phyloP scores from a whole-genome alignment of 2,329 filamentous ascomycete genomes.

The Aspergillus novofumigatus region DNA sequence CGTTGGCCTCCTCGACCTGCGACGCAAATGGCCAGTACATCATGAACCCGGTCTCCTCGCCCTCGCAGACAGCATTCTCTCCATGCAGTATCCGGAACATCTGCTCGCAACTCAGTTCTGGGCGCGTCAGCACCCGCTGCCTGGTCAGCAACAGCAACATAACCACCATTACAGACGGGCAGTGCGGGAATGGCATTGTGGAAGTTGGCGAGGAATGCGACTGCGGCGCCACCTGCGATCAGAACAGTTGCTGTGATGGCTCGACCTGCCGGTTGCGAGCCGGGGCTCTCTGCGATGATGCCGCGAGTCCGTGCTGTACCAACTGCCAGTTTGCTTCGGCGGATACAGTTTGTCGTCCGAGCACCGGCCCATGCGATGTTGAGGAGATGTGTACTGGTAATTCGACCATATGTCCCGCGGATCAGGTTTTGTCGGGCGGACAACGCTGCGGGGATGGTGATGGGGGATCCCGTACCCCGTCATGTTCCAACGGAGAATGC shows the following conservation, averaged over 20 bases:
- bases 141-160: conserved; percentile 54
- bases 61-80: conserved; percentile 70
- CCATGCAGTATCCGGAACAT: conserved; percentile 84
- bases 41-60: conserved; percentile 48
- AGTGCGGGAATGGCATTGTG: conserved; percentile 87
- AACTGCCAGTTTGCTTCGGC: conserved; percentile 7
- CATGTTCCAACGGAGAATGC: conserved; percentile 11
- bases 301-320: conserved; percentile 5
- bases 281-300: conserved; percentile 10
- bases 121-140: conserved; percentile 66
- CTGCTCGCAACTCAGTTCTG: conserved; percentile 71
- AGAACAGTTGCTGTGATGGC: conserved; percentile 16
- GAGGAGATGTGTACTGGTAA: conserved; percentile 8
- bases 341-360: conserved; percentile 6
- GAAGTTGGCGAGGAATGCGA: conserved; percentile 87
- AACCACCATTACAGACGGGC: conserved; percentile 46
- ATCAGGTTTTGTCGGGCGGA: conserved; percentile 4
- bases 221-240: conserved; percentile 57
- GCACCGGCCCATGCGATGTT: conserved; percentile 4
- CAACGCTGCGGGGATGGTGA: conserved; percentile 1
- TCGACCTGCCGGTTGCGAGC: conserved; percentile 14
- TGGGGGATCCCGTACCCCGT: background rate
- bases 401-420: conserved; percentile 5
- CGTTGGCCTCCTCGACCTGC: conserved; percentile 61
- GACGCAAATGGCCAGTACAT: conserved; percentile 70